A percentile compares a stretch with the other conserved stretches of the same genome.
These are phyloP conservation scores for Phytophthora palmivora DNA, from an alignment of 352 stramenopile species.

Conservation along the genomic window DNA sequence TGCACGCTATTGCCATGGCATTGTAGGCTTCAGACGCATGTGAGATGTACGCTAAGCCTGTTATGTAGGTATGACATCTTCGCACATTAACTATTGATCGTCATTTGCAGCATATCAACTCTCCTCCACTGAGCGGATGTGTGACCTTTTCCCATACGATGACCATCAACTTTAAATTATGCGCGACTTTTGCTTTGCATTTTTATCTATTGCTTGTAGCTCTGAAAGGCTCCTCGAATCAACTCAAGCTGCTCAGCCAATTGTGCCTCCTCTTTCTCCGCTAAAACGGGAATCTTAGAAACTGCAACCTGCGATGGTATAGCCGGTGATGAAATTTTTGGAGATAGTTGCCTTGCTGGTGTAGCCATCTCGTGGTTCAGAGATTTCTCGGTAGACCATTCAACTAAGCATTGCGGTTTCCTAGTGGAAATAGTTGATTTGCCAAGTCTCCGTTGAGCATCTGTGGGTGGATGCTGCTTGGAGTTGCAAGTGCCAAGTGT, in stretches of 20 bases:
- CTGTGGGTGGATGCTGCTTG: neutral
- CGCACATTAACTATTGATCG: too few relatives aligned
- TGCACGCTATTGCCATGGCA: neutral
- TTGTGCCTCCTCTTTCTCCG: slow-evolving; percentile 18
- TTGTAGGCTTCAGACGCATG: too few relatives aligned
- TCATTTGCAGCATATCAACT: too few relatives aligned
- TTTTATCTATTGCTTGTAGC: too few relatives aligned
- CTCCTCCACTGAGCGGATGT: too few relatives aligned
- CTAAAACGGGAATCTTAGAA: neutral
- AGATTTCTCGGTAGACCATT: neutral
- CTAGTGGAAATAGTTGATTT: neutral
- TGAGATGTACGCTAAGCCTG: too few relatives aligned
- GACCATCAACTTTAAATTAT: too few relatives aligned
- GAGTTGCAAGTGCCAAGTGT: neutral
- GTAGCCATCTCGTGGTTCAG: slow-evolving; percentile 4
- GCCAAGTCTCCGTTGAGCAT: neutral
- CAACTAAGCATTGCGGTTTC: neutral
- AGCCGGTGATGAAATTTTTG: neutral
- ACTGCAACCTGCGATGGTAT: neutral
- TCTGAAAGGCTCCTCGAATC: slow-evolving; percentile 46
- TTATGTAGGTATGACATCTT: too few relatives aligned
- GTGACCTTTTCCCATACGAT: too few relatives aligned
- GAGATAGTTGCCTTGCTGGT: neutral
- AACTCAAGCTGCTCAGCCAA: slow-evolving; percentile 47
- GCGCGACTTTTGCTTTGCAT: too few relatives aligned